Base-by-base conservation (phyloP, 2,329 filamentous ascomycete genomes). In the Bertia moriformis region DNA sequence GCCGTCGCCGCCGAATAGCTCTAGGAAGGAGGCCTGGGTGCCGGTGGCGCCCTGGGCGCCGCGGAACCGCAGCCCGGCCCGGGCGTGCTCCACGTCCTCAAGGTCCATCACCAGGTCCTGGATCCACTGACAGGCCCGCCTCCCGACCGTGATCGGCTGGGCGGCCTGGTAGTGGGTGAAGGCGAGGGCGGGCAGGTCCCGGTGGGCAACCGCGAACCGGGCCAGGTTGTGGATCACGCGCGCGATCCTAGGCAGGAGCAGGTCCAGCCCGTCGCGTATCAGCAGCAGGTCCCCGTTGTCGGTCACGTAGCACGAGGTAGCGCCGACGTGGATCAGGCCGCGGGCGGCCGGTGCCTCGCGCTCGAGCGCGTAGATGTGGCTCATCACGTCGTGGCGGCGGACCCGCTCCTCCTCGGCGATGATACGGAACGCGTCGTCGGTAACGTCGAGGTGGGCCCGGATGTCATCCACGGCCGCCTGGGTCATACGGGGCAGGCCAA, bases 211-310 rank as follows among this genome's bases (percentile, higher is more conserved):
- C 4, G 86, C 81, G 54, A 93, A 91, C 20, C 67, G 56, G 18
- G 71, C 66, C 19, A 94, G 67, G 58, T 87, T 87, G 44, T 73
- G 62, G 46, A 93, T 79, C 40, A 87, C 79, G 48, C 77, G 84
- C 39, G 85, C 84, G 4, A 93, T 60, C 59, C 88, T 93, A 24
- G 75, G 75, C 5, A 83, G 63, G 3, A 93, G 56, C n/a, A 93
- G 61, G 48, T 89, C 74, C 41, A 93, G 62, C 4, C 74, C 86
- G 43, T 86, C 73, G 18, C 76, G 65, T 50, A 87, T 71, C 50
- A 93, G 73, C 45, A 93, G 85, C 24, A 89, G 62, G 49, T 89
- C 84, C 2, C 78, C 69, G 46, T 87, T 86, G 51, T 87, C 83
- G 41, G 81, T 88, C 29, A 76, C 68, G 50, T 67, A 76, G 56